phyloP scores from a whole-genome alignment of 306 rosid species.

The Rosa chinensis region DNA sequence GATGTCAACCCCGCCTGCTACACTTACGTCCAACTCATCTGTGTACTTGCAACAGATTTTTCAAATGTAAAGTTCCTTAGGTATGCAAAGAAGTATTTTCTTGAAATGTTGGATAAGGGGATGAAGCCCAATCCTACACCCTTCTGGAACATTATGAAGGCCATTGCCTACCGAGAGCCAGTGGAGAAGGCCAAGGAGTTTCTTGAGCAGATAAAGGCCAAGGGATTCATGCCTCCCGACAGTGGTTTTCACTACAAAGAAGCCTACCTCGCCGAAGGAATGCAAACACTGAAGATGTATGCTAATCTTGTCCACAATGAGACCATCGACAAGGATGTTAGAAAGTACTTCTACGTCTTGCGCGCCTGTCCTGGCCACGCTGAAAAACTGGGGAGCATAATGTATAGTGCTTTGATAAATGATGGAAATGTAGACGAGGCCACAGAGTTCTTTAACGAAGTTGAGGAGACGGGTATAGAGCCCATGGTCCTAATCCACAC shows the following conservation, averaged over 20 bases:
- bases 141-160: background rate
- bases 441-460: slow-evolving; percentile 45
- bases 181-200: background rate
- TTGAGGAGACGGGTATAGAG: slow-evolving; percentile 43
- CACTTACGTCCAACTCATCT: background rate
- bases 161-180: background rate
- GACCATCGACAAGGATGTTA: background rate
- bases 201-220: background rate
- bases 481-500: slow-evolving; percentile 72
- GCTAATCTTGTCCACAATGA: background rate
- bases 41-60: background rate
- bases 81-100: background rate
- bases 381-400: background rate
- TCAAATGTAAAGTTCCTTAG: background rate
- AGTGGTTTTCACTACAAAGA: background rate
- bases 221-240: background rate
- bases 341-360: background rate
- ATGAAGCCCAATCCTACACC: background rate
- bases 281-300: background rate
- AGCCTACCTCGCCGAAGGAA: background rate
- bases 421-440: slow-evolving; percentile 37
- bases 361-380: no score
- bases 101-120: background rate
- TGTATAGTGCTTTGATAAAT: background rate
- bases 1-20: background rate